Base-by-base conservation (phyloP, 768 basidiomycete genomes). In the Termitomyces sp. region DNA sequence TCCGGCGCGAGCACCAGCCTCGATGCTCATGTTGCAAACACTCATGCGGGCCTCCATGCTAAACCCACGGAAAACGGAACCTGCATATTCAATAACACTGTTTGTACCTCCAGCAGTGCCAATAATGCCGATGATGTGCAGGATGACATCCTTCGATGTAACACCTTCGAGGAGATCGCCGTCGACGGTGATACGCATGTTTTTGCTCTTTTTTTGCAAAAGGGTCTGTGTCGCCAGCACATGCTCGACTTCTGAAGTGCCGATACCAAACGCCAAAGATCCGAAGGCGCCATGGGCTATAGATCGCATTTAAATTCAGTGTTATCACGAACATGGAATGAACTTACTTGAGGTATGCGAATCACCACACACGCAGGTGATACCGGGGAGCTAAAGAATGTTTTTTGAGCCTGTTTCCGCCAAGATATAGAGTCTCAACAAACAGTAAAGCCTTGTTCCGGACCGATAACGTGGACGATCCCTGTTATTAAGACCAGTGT, bases 1-100 rank as follows among this genome's bases (percentile, higher is more conserved):
- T 55, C 93, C 93, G 12, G 94, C 94, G 68, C 94, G 85, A 66
- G 94, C 94, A 68, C 94, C 94, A 59, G 88, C 94, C 73, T 96
- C 94, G 69, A 96, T 95, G 61, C 92, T 94, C 94, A 96, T 95
- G 76, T 96, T 96, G 77, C 93, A 94, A 63, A 88, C 87, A 68
- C 88, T 91, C 90, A 91, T 93, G 54, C 93, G 86, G 42, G 90
- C 92, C 73, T 96, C 94, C 91, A 95, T 93, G 69, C 88, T 89
- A 69, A 94, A 87, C 20, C 79, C 81, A 60, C 91, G 88, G 76
- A 94, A 91, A 57, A 92, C 89, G 8, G 89, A 90, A n/a, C 94
- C 94, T 59, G 91, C 86, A 69, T 91, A 96, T 75, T 96, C 94
- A 71, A 96, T 94, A 61, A 94, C 92, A 66, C 81, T 84, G n/a